phyloP scores from a whole-genome alignment of 2,329 filamentous ascomycete genomes.

The Venturiaceae sp. region DNA sequence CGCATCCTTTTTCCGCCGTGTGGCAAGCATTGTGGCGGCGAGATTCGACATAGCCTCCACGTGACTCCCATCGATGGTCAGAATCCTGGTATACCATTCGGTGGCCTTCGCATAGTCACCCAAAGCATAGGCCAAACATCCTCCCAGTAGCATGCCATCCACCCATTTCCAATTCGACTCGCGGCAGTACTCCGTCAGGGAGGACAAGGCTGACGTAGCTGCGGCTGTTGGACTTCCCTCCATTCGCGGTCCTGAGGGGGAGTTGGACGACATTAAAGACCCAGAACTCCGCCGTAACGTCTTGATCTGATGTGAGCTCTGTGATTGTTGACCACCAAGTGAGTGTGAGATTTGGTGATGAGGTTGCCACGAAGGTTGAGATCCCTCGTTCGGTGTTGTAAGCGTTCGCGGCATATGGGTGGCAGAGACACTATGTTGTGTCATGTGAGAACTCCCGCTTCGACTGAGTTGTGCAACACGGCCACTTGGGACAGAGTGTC shows the following conservation, averaged over 20 bases:
- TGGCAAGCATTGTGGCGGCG: conserved; percentile 76
- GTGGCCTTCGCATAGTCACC: conserved; percentile 72
- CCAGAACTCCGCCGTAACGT: conserved; percentile 6
- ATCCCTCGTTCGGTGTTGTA: not conserved
- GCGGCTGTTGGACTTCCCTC: conserved; percentile 29
- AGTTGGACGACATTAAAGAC: not conserved
- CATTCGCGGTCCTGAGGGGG: not conserved
- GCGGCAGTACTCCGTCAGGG: conserved; percentile 65
- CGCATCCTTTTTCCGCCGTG: conserved; percentile 74
- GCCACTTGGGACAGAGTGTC: not conserved
- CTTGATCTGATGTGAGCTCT: not conserved
- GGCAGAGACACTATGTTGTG: not conserved
- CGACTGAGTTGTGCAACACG: conserved; percentile 23
- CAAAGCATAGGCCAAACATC: conserved; percentile 84
- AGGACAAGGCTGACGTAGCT: conserved; percentile 59
- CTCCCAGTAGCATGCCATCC: conserved; percentile 83
- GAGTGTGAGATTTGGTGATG: not conserved
- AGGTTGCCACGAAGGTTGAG: not conserved
- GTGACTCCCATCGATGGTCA: conserved; percentile 53
- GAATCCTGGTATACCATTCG: conserved; percentile 62
- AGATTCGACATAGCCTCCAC: conserved; percentile 92
- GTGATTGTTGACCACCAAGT: not conserved
- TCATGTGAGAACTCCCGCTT: conserved; percentile 12
- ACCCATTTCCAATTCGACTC: conserved; percentile 82
- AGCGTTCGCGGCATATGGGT: not conserved